phyloP scores from a whole-genome alignment of 2,329 filamentous ascomycete genomes.

The Amauroascus niger region DNA sequence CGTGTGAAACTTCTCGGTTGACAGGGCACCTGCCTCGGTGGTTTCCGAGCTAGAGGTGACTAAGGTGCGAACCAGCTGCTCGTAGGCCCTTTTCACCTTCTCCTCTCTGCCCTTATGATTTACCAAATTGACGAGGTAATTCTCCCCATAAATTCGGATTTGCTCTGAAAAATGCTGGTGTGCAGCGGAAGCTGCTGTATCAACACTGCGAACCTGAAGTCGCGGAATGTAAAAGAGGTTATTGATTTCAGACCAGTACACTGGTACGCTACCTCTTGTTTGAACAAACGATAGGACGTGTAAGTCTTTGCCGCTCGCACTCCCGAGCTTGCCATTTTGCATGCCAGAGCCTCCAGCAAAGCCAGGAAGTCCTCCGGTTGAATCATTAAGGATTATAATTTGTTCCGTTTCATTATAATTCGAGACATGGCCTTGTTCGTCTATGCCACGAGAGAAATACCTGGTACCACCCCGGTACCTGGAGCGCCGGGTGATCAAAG shows the following conservation, averaged over 20 bases:
- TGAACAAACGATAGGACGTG: conserved; percentile 93
- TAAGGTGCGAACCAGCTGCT: conserved; percentile 72
- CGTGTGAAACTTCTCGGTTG: conserved; percentile 69
- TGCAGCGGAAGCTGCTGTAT: conserved; percentile 68
- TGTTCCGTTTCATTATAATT: conserved; percentile 99
- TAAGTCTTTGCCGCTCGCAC: conserved; percentile 57
- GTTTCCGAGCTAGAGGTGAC: conserved; percentile 59
- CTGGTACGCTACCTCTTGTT: conserved; percentile 88
- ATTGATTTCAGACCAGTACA: conserved; percentile 95
- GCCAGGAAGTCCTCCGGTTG: conserved; percentile 61
- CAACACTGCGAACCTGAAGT: conserved; percentile 75
- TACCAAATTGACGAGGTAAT: conserved; percentile 93
- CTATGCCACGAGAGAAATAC: conserved; percentile 89
- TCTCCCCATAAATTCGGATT: conserved; percentile 86
- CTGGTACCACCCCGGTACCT: conserved; percentile 81
- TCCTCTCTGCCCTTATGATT: conserved; percentile 91
- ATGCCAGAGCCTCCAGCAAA: conserved; percentile 68
- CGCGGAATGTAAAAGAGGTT: conserved; percentile 84
- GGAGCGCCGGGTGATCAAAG: conserved; percentile 79
- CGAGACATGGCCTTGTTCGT: conserved; percentile 88
- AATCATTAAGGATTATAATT: conserved; percentile 78
- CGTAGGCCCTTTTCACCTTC: conserved; percentile 84
- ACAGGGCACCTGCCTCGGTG: conserved; percentile 54
- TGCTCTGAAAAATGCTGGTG: conserved; percentile 87
- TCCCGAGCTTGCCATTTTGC: conserved; percentile 60